A percentile compares a stretch with the other conserved stretches of the same genome.
Evolutionary conservation across 1,139 yeast genomes (phyloP).

Genomic region (Hyphopichia khmerensis): DNA sequence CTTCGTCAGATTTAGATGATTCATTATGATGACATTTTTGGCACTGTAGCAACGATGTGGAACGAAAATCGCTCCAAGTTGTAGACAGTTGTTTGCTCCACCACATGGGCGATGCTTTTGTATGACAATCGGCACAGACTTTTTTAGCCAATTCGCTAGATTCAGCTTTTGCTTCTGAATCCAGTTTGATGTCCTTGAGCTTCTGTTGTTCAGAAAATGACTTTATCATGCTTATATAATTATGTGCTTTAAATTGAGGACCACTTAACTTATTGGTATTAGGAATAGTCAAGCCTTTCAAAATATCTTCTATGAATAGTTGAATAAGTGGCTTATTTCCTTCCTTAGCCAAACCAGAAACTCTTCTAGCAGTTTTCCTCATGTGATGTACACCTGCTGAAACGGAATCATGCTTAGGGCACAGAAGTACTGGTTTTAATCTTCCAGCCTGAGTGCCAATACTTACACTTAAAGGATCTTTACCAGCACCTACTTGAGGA

Average conservation of each 20-base stretch:
- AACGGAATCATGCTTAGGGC: slow-evolving; percentile 34
- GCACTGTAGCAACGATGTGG: slow-evolving; percentile 18
- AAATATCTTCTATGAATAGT: slow-evolving; percentile 42
- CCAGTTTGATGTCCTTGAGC: slow-evolving; percentile 8
- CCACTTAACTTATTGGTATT: slow-evolving; percentile 21
- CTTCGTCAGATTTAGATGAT: too few species aligned
- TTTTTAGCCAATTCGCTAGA: not conserved
- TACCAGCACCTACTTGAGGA: slow-evolving; percentile 16
- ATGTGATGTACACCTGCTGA: slow-evolving; percentile 9
- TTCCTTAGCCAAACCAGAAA: slow-evolving; percentile 21
- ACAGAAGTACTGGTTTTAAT: slow-evolving; percentile 41
- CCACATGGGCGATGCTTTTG: slow-evolving; percentile 41
- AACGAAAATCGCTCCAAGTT: slow-evolving; percentile 1
- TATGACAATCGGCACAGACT: slow-evolving; percentile 23
- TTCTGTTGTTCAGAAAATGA: slow-evolving; percentile 6
- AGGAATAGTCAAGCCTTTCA: slow-evolving; percentile 16
- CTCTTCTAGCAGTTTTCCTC: slow-evolving; percentile 36
- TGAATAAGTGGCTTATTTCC: slow-evolving; percentile 37
- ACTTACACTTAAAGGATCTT: slow-evolving; percentile 19
- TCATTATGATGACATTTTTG: slow-evolving; percentile 36
- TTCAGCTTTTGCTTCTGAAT: too few species aligned
- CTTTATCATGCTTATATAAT: slow-evolving; percentile 22
- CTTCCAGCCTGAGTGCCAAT: slow-evolving; percentile 36
- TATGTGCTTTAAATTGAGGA: slow-evolving; percentile 31
- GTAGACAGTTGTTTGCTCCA: too few species aligned